A percentile compares a stretch with the other conserved stretches of the same genome.
Conservation (phyloP, 331 rosid species). For the Stylosanthes scabra region DNA sequence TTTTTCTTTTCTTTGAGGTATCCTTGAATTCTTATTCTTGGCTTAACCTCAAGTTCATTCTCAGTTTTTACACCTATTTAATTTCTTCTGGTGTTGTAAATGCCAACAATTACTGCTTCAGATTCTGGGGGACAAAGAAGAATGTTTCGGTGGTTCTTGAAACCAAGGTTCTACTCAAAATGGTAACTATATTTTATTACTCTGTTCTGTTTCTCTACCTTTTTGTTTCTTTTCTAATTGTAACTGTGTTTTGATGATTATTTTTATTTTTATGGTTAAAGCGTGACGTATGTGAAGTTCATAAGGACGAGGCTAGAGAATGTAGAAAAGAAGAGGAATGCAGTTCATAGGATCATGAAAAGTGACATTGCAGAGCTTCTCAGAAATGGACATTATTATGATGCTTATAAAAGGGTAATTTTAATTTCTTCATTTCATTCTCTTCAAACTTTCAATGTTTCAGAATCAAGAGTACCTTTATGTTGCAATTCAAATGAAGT, state of each 20-base stretch:
- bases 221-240: background rate
- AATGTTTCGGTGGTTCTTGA: conserved; percentile 68
- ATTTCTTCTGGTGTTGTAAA: background rate
- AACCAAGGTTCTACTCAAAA: conserved; percentile 69
- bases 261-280: conserved; percentile 16
- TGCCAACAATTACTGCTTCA: conserved; percentile 14
- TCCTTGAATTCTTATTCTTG: conserved; percentile 55
- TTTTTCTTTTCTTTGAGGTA: conserved; percentile 55
- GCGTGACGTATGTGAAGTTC: conserved; percentile 58
- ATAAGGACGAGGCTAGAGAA: conserved; percentile 56
- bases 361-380: conserved; percentile 76
- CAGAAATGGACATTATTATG: conserved; percentile 49
- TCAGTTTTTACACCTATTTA: conserved; percentile 34
- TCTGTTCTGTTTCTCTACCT: background rate
- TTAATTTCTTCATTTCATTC: conserved; percentile 28
- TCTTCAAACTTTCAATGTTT: background rate
- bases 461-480: no score
- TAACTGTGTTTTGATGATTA: conserved; percentile 29
- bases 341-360: conserved; percentile 59
- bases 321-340: conserved; percentile 56
- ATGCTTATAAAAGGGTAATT: conserved; percentile 75
- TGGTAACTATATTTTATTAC: conserved; percentile 48
- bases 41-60: conserved; percentile 44
- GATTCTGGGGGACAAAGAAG: conserved; percentile 26
- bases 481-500: no score